These are phyloP conservation scores for Cicer pinnatifidum DNA, from an alignment of 306 rosid species.

Conservation along the genomic window DNA sequence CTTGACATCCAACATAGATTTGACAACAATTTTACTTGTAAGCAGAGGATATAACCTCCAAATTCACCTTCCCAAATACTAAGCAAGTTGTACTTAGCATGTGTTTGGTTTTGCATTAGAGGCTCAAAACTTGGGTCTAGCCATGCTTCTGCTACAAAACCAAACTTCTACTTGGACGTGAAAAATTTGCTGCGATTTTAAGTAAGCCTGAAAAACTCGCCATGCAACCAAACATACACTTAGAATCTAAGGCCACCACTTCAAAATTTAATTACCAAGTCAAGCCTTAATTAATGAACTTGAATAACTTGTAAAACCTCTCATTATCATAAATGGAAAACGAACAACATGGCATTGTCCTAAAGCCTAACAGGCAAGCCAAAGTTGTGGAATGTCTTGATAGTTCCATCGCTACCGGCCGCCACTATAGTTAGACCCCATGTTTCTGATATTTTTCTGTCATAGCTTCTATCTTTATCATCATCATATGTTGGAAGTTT, in stretches of 20 bases:
- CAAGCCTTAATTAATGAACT: background rate
- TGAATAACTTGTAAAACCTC: background rate
- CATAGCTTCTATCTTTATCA: conserved; percentile 35
- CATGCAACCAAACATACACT: background rate
- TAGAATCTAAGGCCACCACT: conserved; percentile 19
- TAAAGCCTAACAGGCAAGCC: conserved; percentile 74
- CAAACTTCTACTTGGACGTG: too few species aligned
- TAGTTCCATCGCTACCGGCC: conserved; percentile 68
- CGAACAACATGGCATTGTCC: conserved; percentile 12
- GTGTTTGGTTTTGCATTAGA: too few species aligned
- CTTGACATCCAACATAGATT: conserved; percentile 24
- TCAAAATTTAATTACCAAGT: background rate
- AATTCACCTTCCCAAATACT: background rate
- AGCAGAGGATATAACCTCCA: background rate
- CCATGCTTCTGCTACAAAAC: too few species aligned
- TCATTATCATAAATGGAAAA: background rate
- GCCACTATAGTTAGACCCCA: conserved; percentile 78
- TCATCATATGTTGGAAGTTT: conserved; percentile 58
- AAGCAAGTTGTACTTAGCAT: background rate
- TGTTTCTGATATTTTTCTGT: conserved; percentile 51
- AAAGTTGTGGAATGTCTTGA: conserved; percentile 76
- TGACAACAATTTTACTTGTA: background rate
- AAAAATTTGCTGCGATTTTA: too few species aligned
- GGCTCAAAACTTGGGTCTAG: too few species aligned
- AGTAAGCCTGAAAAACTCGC: too few species aligned